phyloP scores from a whole-genome alignment of 495 filamentous ascomycete genomes.

The Elasticomyces elasticus region DNA sequence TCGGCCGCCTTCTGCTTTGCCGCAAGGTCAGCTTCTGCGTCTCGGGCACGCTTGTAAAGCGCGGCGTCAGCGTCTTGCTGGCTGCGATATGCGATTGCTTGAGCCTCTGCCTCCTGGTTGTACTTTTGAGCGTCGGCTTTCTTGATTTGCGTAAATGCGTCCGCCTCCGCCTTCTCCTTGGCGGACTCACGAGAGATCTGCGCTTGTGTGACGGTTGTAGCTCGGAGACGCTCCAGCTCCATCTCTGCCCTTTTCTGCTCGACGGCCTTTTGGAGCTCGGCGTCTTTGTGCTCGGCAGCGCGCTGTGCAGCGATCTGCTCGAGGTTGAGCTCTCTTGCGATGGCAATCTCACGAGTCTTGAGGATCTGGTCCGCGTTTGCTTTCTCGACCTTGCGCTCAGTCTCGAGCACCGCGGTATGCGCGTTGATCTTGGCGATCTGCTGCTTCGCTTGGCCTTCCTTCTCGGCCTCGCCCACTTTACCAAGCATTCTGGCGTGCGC shows the following conservation, averaged over 20 bases:
- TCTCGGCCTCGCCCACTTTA: conserved; percentile 69
- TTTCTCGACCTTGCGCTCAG: conserved; percentile 69
- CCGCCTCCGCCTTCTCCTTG: conserved; percentile 64
- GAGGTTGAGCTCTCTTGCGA: conserved; percentile 60
- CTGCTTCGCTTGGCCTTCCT: conserved; percentile 64
- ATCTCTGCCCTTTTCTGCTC: conserved; percentile 64
- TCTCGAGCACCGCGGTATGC: conserved; percentile 70
- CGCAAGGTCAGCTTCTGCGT: conserved; percentile 13
- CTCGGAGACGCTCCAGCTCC: conserved; percentile 67
- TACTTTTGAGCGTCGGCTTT: conserved; percentile 26
- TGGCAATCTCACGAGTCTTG: conserved; percentile 56
- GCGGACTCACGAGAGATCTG: conserved; percentile 61
- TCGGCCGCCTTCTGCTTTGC: conserved; percentile 27
- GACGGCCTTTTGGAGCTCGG: conserved; percentile 65
- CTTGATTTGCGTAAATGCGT: conserved; percentile 38
- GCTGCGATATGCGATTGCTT: conserved; percentile 23
- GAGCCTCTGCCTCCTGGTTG: conserved; percentile 27
- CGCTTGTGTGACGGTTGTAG: conserved; percentile 65
- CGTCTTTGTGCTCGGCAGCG: conserved; percentile 59
- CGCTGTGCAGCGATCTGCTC: conserved; percentile 61
- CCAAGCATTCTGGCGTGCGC: conserved; percentile 69
- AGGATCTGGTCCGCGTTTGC: conserved; percentile 66
- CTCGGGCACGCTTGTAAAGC: conserved; percentile 38
- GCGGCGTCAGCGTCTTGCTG: conserved; percentile 28
- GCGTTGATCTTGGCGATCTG: conserved; percentile 76